Evolutionary conservation across 345 rosid species (phyloP).

Genomic region (Citrus medica): DNA sequence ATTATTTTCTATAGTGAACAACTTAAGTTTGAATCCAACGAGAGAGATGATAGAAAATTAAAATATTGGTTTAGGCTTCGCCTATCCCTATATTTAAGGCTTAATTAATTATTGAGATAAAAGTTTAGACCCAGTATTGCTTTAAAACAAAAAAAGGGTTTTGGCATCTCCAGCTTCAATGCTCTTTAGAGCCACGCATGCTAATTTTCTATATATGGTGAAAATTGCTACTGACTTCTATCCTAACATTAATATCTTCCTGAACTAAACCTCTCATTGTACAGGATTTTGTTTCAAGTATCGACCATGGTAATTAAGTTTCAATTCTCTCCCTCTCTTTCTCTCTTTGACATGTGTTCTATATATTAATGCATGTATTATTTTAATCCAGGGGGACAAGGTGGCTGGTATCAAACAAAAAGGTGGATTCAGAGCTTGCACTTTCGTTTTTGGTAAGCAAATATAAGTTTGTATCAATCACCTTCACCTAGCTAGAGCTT

Average conservation of each 20-base stretch:
- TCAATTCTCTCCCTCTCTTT: neutral
- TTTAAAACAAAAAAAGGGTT: no score
- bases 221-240: neutral
- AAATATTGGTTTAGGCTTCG: no score
- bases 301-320: neutral
- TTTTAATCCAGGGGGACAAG: neutral
- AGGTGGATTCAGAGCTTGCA: constrained; percentile 43
- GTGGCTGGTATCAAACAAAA: constrained; percentile 7
- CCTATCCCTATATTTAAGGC: no score
- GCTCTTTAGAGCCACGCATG: neutral
- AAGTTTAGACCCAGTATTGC: no score
- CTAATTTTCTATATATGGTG: neutral
- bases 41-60: no score
- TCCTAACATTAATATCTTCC: neutral
- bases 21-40: no score
- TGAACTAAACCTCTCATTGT: neutral
- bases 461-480: neutral
- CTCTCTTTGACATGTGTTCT: neutral
- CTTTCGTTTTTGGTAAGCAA: constrained; percentile 39
- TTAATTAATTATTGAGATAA: no score
- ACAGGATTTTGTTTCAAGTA: neutral
- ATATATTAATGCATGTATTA: no score
- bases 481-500: neutral
- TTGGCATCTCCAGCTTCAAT: no score
- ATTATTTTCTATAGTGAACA: accelerated